These are phyloP conservation scores for Neolentinus lepideus DNA, from an alignment of 1,284 basidiomycete species.

Conservation along the genomic window DNA sequence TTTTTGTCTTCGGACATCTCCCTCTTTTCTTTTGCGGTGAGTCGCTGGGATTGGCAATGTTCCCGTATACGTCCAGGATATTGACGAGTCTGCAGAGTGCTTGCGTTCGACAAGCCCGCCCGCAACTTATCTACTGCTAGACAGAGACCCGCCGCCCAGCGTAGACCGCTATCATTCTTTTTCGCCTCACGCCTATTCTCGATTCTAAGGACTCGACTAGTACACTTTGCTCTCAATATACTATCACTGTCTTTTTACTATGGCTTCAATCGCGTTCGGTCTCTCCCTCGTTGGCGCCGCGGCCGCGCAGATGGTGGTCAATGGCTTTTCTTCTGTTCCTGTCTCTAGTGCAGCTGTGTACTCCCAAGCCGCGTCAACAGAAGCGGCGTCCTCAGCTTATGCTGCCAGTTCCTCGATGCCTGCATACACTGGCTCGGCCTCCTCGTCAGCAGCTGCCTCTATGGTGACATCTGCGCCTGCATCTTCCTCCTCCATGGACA, in stretches of 20 bases:
- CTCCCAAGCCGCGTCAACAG: conserved; percentile 8
- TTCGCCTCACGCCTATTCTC: conserved; percentile 32
- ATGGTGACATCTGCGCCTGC: conserved; percentile 34
- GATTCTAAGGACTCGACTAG: conserved; percentile 23
- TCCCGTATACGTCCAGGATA: neutral
- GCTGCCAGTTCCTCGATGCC: conserved; percentile 1
- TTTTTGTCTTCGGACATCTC: conserved; percentile 29
- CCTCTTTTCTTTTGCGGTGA: conserved; percentile 34
- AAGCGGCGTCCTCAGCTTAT: conserved; percentile 3
- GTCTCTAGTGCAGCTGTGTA: conserved; percentile 13
- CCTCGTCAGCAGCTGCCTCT: conserved; percentile 18
- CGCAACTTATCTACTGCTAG: conserved; percentile 42
- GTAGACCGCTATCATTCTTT: conserved; percentile 59
- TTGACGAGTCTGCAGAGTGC: conserved; percentile 24
- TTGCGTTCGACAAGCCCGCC: conserved; percentile 28
- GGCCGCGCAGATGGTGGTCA: conserved; percentile 47
- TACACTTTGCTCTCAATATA: conserved; percentile 16
- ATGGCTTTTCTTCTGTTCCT: conserved; percentile 43
- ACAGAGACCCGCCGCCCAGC: conserved; percentile 44
- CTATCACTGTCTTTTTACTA: conserved; percentile 37
- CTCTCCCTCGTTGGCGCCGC: conserved; percentile 50
- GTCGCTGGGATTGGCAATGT: conserved; percentile 11
- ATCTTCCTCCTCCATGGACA: conserved; percentile 23
- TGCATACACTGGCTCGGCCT: conserved; percentile 6
- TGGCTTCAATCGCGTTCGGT: conserved; percentile 53